phyloP scores from a whole-genome alignment of 2,329 filamentous ascomycete species.

The Volutella citrinella region DNA sequence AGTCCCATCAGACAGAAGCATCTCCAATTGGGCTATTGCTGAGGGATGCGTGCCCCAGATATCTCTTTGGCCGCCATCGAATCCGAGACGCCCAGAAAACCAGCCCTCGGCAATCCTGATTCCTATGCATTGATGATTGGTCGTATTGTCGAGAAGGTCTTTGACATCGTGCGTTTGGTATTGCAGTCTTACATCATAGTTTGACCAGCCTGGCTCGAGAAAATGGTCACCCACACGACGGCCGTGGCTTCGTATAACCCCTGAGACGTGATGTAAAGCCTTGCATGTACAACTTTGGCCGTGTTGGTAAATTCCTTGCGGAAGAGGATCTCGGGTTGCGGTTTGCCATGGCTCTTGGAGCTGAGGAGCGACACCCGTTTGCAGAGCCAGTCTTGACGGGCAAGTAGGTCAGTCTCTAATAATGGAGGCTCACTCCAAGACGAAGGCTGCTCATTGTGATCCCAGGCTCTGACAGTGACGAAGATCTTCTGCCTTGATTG shows the following conservation, averaged over 20 bases:
- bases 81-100: slow-evolving; percentile 36
- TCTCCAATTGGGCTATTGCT: slow-evolving; percentile 7
- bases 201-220: slow-evolving; percentile 49
- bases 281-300: slow-evolving; percentile 20
- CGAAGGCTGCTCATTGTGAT: slow-evolving; percentile 1
- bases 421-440: slow-evolving; percentile 13
- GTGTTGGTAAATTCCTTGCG: slow-evolving; percentile 31
- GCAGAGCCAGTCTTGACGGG: slow-evolving; percentile 10
- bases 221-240: slow-evolving; percentile 33
- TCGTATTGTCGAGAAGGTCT: slow-evolving; percentile 26
- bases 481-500: slow-evolving; percentile 11
- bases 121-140: slow-evolving; percentile 33
- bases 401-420: slow-evolving; percentile 14
- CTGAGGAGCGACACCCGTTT: slow-evolving; percentile 16
- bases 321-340: slow-evolving; percentile 23
- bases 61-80: slow-evolving; percentile 8
- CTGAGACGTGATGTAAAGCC: slow-evolving; percentile 43
- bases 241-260: slow-evolving; percentile 41
- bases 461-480: slow-evolving; percentile 8
- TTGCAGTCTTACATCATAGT: slow-evolving; percentile 43
- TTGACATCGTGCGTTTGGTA: slow-evolving; percentile 53
- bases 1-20: slow-evolving; percentile 1
- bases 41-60: slow-evolving; percentile 10
- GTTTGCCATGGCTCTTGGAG: slow-evolving; percentile 11
- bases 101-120: slow-evolving; percentile 45